phyloP scores from a whole-genome alignment of 345 rosid genomes.

The Eucalyptus cladocalyx region DNA sequence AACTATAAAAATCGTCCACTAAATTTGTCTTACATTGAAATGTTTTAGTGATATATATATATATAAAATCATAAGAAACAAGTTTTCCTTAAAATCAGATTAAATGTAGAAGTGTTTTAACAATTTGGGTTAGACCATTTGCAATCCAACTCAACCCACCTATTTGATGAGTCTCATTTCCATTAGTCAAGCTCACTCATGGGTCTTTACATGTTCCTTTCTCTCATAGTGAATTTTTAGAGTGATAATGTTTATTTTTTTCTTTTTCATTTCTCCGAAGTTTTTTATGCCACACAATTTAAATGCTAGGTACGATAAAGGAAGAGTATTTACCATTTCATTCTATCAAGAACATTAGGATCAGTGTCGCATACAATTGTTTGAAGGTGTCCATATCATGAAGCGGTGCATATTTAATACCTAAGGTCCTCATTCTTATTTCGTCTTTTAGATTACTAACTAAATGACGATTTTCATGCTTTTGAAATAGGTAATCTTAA shows the following conservation, averaged over 20 bases:
- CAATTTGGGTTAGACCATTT: too few species aligned
- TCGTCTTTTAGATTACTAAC: neutral
- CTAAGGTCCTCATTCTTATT: neutral
- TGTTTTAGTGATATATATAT: too few species aligned
- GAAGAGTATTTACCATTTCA: neutral
- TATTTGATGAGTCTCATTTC: neutral
- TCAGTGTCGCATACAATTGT: neutral
- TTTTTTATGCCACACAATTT: neutral
- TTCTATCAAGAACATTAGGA: neutral
- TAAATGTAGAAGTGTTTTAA: too few species aligned
- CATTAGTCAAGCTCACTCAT: neutral
- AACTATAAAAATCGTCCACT: too few species aligned
- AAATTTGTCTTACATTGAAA: too few species aligned
- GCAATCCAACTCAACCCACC: too few species aligned
- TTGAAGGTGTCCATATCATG: neutral
- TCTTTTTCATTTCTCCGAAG: neutral
- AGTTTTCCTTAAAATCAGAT: too few species aligned
- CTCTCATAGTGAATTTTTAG: neutral
- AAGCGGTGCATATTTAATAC: neutral
- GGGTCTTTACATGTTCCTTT: neutral
- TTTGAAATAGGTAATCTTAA: neutral
- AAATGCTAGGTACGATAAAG: neutral
- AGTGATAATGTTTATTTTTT: neutral
- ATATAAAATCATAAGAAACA: too few species aligned
- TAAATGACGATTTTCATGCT: neutral